Evolutionary conservation across 176 grass and related monocot genomes (phyloP).

Genomic region (Rhynchospora pubera): DNA sequence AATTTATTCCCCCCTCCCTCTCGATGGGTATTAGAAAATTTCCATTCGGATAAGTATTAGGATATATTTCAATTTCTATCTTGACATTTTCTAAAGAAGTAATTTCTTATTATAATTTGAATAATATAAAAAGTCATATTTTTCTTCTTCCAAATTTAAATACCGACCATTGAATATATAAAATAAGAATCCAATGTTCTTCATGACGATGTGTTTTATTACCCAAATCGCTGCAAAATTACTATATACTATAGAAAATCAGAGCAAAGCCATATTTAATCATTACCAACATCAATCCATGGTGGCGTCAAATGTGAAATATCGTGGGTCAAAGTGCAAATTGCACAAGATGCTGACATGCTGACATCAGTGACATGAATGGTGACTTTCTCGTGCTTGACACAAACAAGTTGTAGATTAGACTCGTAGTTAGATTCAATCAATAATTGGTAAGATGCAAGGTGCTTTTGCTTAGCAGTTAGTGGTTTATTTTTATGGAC

Average conservation of each 20-base stretch:
- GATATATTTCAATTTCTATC: too few species aligned
- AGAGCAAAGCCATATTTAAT: background rate
- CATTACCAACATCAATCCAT: background rate
- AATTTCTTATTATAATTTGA: too few species aligned
- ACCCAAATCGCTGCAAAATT: background rate
- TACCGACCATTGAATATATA: background rate
- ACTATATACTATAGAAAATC: background rate
- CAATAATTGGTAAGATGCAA: background rate
- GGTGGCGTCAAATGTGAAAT: background rate
- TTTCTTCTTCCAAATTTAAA: background rate
- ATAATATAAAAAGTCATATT: background rate
- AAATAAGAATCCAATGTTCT: background rate
- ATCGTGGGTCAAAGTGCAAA: background rate
- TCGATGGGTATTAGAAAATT: too few species aligned
- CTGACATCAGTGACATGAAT: too few species aligned
- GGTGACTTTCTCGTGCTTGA: background rate
- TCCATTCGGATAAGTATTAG: too few species aligned
- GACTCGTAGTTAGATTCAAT: background rate
- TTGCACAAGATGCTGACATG: background rate
- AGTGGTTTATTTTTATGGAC: background rate
- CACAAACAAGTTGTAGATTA: background rate
- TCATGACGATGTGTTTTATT: background rate
- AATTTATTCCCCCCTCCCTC: too few species aligned
- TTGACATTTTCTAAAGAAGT: too few species aligned
- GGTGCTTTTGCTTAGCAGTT: background rate